These are phyloP conservation scores for Diaporthe sp. DNA, from an alignment of 2,329 filamentous ascomycete species.

Conservation along the genomic window DNA sequence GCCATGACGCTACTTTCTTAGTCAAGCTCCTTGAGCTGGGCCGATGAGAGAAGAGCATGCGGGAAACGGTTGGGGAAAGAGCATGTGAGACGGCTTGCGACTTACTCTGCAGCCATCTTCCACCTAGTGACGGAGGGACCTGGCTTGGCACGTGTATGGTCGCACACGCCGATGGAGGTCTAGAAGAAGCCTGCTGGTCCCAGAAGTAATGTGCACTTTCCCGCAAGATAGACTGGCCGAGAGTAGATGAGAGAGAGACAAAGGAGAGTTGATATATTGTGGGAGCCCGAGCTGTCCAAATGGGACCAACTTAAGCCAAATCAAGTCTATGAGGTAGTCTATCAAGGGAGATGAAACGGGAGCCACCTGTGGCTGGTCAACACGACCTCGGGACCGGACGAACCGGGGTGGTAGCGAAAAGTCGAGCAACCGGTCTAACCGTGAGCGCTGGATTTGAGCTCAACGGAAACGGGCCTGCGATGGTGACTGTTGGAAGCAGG, in stretches of 20 bases:
- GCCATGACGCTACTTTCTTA: conserved; percentile 32
- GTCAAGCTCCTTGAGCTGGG: conserved; percentile 31
- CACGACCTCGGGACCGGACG: conserved; percentile 23
- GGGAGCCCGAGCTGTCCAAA: not conserved
- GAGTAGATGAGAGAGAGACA: not conserved
- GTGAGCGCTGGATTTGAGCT: not conserved
- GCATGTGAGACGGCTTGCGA: conserved; percentile 29
- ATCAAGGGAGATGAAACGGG: conserved; percentile 27
- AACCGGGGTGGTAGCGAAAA: not conserved
- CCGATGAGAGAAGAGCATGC: conserved; percentile 20
- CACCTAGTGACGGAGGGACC: not conserved
- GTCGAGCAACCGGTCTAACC: conserved; percentile 35
- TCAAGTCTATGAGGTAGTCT: conserved; percentile 30
- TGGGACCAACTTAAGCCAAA: not conserved
- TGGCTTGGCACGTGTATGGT: conserved; percentile 13
- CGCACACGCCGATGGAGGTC: not conserved
- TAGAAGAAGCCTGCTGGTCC: not conserved
- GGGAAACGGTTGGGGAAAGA: not conserved
- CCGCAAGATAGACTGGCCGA: not conserved
- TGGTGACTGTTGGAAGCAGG: not conserved
- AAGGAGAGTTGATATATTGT: not conserved
- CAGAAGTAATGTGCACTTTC: not conserved
- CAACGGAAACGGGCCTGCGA: not conserved
- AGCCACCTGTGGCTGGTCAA: conserved; percentile 29
- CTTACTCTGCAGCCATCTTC: conserved; percentile 40